phyloP scores from a whole-genome alignment of 73 alveolate genomes.

The Diophrys sp. region DNA sequence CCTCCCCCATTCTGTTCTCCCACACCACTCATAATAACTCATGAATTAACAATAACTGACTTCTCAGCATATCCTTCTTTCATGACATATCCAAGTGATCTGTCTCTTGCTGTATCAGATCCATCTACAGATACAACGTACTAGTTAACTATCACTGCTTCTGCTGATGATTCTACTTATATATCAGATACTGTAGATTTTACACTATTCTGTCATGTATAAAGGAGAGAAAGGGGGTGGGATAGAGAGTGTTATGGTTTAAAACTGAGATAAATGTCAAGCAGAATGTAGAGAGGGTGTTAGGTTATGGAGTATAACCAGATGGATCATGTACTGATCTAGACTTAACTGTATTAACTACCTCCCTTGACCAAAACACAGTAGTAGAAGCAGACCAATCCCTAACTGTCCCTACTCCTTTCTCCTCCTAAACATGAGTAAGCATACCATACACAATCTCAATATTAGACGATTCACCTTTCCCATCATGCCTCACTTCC shows the following conservation, averaged over 20 bases:
- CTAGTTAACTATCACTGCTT: too few relatives aligned
- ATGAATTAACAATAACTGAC: neutral
- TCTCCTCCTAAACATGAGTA: neutral
- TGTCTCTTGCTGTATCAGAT: too few relatives aligned
- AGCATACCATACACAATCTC: neutral
- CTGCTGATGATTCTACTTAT: neutral
- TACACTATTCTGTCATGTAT: neutral
- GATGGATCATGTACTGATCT: too few relatives aligned
- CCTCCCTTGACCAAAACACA: neutral
- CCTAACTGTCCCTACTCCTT: neutral
- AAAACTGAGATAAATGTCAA: neutral
- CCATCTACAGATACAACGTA: too few relatives aligned
- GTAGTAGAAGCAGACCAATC: neutral
- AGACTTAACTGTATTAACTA: too few relatives aligned
- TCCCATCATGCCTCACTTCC: neutral
- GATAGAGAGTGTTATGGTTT: too few relatives aligned
- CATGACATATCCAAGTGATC: too few relatives aligned
- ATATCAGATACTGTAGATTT: neutral
- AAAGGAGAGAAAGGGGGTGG: too few relatives aligned
- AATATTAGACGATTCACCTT: neutral
- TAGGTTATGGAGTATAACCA: neutral
- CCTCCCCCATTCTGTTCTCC: conserved; percentile 1
- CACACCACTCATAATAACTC: neutral
- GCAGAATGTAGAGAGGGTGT: neutral
- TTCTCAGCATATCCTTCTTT: too few relatives aligned